Evolutionary conservation across 2,329 filamentous ascomycete genomes (phyloP).

Genomic region (Grosmannia huntii): DNA sequence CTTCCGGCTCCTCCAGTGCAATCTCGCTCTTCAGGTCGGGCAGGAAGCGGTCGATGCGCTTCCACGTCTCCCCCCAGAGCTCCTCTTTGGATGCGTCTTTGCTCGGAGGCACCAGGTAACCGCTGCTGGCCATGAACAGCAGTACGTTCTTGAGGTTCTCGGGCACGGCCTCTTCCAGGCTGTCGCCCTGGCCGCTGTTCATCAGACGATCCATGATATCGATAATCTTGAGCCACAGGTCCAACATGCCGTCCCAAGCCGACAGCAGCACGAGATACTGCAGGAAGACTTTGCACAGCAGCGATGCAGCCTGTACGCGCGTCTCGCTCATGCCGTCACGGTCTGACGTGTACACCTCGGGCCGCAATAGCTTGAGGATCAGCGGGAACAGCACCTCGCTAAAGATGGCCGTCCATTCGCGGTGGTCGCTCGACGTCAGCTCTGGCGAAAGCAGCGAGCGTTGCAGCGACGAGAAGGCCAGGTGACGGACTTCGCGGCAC

Average conservation of each 20-base stretch:
- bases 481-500: conserved; percentile 80
- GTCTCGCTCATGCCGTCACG: conserved; percentile 92
- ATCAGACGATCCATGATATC: conserved; percentile 92
- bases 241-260: conserved; percentile 78
- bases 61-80: conserved; percentile 52
- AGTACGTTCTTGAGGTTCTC: conserved; percentile 95
- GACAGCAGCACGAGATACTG: conserved; percentile 80
- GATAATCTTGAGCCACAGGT: conserved; percentile 84
- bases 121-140: conserved; percentile 85
- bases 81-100: conserved; percentile 40
- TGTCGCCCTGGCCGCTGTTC: conserved; percentile 88
- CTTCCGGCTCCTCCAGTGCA: conserved; percentile 28
- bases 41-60: conserved; percentile 51
- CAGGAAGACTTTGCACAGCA: conserved; percentile 90
- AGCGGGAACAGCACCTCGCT: conserved; percentile 86
- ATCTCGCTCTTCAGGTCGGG: conserved; percentile 47
- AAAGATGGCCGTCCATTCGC: conserved; percentile 93
- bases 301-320: conserved; percentile 75
- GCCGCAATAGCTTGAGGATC: conserved; percentile 75
- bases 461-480: conserved; percentile 78
- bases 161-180: conserved; percentile 82
- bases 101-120: conserved; percentile 62
- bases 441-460: conserved; percentile 74
- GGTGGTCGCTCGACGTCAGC: conserved; percentile 68
- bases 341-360: conserved; percentile 87